Evolutionary conservation across 495 filamentous ascomycete genomes (phyloP).

Genomic region (Penicillium argentinense): DNA sequence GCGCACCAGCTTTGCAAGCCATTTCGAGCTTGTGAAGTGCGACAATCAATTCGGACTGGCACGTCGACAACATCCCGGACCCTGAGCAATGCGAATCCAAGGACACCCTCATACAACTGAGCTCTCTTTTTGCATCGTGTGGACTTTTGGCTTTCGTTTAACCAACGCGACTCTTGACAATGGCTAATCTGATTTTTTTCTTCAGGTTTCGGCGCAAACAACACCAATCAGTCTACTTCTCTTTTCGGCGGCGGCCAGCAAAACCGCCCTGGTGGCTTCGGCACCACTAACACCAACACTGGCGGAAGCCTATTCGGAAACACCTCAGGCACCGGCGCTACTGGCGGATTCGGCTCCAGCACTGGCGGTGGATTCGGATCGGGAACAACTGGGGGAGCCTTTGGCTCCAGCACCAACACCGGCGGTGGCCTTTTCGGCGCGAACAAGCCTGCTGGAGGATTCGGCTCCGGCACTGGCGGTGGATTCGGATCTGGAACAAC

Average conservation of each 20-base stretch:
- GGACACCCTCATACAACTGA: neutral
- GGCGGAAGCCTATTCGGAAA: conserved; percentile 52
- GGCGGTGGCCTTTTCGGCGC: conserved; percentile 51
- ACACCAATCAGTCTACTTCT: conserved; percentile 32
- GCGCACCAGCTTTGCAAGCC: too few species aligned
- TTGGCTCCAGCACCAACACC: conserved; percentile 38
- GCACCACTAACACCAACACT: conserved; percentile 40
- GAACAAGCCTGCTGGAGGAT: conserved; percentile 34
- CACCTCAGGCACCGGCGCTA: conserved; percentile 38
- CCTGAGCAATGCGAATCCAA: neutral
- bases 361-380: conserved; percentile 25
- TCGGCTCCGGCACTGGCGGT: conserved; percentile 24
- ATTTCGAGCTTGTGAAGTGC: too few species aligned
- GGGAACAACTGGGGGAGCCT: conserved; percentile 27
- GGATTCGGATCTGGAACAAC: conserved; percentile 20
- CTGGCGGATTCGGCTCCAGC: conserved; percentile 51
- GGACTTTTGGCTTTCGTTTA: too few species aligned
- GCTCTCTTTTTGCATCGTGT: neutral
- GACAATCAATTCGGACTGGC: too few species aligned
- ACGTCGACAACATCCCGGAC: neutral
- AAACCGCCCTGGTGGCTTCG: conserved; percentile 48
- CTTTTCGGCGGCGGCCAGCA: conserved; percentile 41
- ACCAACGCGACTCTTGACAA: too few species aligned
- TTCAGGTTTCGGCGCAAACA: conserved; percentile 40
- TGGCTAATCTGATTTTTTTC: conserved; percentile 17